Conservation (phyloP, 1,284 basidiomycete species). For the Ceratobasidium sp. region DNA sequence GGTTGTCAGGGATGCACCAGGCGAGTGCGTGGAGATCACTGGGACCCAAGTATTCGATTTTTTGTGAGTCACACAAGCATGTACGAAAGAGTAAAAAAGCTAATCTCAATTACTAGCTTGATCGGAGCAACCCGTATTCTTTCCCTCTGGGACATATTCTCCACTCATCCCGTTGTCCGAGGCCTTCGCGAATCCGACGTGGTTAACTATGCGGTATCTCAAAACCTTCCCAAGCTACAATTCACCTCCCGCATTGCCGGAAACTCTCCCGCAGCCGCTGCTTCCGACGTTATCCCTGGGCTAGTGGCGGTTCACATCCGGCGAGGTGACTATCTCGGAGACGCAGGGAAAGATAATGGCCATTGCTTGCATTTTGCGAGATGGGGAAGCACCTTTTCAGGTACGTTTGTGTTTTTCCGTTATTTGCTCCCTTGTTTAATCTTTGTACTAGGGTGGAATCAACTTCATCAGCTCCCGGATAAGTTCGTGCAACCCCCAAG, state of each 20-base stretch:
- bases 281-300: slow-evolving; percentile 35
- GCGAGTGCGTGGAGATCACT: slow-evolving; percentile 63
- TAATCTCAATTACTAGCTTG: slow-evolving; percentile 49
- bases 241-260: background rate
- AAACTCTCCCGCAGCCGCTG: background rate
- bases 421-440: slow-evolving; percentile 46
- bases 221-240: slow-evolving; percentile 45
- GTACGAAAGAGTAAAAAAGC: background rate
- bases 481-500: slow-evolving; percentile 55
- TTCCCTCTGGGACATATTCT: slow-evolving; percentile 61
- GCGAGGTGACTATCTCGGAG: slow-evolving; percentile 57
- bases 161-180: slow-evolving; percentile 63
- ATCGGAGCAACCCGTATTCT: slow-evolving; percentile 63
- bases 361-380: slow-evolving; percentile 33
- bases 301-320: slow-evolving; percentile 59
- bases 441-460: slow-evolving; percentile 60
- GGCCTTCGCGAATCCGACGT: slow-evolving; percentile 55
- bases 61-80: slow-evolving; percentile 55
- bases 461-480: slow-evolving; percentile 61
- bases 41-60: slow-evolving; percentile 61
- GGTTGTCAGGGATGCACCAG: slow-evolving; percentile 58
- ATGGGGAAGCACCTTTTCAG: slow-evolving; percentile 43
- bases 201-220: slow-evolving; percentile 38
- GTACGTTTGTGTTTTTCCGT: background rate
- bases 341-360: slow-evolving; percentile 25